Evolutionary conservation across 176 grass and related monocot species (phyloP).

Genomic region (Triticum monococcum): DNA sequence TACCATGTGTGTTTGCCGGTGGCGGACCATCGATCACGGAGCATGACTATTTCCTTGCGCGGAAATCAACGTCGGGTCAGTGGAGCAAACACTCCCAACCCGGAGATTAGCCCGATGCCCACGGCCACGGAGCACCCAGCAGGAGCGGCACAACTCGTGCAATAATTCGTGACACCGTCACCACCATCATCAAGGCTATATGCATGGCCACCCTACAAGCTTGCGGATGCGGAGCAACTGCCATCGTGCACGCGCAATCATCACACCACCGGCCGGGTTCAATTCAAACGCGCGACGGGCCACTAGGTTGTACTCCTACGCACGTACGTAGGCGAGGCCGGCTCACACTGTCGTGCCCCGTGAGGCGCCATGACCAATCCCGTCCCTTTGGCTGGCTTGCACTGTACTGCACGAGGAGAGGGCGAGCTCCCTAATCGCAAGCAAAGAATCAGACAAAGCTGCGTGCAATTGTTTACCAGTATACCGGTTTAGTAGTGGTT

Average conservation of each 20-base stretch:
- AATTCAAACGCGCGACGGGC: neutral
- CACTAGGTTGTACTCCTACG: neutral
- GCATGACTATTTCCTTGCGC: neutral
- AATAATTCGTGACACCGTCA: slow-evolving; percentile 7
- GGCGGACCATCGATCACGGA: neutral
- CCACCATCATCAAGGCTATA: neutral
- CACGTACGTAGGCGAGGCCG: neutral
- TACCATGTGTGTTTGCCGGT: neutral
- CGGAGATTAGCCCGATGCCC: neutral
- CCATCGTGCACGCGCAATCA: slow-evolving; percentile 25
- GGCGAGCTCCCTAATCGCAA: neutral
- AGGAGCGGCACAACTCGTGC: no score
- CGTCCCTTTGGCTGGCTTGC: neutral
- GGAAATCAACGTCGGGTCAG: neutral
- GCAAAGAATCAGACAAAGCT: neutral
- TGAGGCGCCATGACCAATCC: neutral
- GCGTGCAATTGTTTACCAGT: neutral
- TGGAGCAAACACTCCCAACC: neutral
- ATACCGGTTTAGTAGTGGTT: no score
- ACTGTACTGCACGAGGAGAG: slow-evolving; percentile 20
- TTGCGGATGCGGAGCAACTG: no score
- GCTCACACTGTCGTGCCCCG: neutral
- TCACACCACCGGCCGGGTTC: neutral
- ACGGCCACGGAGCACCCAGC: no score
- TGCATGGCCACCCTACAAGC: neutral